Percentiles rank a stretch among this genome's conserved stretches.
Evolutionary conservation across 805 yeast genomes (phyloP).

Genomic region (Starmera caribaea): DNA sequence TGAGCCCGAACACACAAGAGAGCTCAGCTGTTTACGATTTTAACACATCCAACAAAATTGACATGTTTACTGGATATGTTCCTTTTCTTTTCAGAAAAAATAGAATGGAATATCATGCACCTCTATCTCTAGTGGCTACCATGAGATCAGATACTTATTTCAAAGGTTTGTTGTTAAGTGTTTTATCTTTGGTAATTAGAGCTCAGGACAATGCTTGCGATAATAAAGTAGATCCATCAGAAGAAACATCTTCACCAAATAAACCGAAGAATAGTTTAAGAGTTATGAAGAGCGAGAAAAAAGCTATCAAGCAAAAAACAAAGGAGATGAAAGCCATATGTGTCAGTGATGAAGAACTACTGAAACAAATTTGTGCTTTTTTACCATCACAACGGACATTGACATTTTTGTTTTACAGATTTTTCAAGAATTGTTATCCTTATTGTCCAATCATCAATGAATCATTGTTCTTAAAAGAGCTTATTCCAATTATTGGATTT

Average conservation of each 20-base stretch:
- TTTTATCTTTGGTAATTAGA: conserved; percentile 11
- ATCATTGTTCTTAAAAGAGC: conserved; percentile 10
- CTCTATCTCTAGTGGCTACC: conserved; percentile 39
- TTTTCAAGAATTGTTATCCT: conserved; percentile 17
- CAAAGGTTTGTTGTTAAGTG: conserved; percentile 23
- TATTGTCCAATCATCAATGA: conserved; percentile 17
- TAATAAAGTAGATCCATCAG: neutral
- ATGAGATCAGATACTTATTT: conserved; percentile 36
- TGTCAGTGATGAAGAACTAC: neutral
- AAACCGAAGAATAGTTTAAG: neutral
- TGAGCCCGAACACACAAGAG: neutral
- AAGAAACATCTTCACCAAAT: neutral
- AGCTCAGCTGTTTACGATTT: conserved; percentile 6
- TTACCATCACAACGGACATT: conserved; percentile 11
- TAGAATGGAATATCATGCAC: conserved; percentile 39
- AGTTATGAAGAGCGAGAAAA: neutral
- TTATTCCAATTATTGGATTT: conserved; percentile 7
- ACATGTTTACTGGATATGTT: conserved; percentile 31
- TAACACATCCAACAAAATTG: conserved; percentile 26
- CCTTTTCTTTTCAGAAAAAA: conserved; percentile 33
- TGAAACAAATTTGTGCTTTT: conserved; percentile 4
- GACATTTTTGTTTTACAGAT: conserved; percentile 11
- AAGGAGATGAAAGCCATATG: neutral
- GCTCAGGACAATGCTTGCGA: neutral
- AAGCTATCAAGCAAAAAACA: neutral